These are phyloP conservation scores for Cinnamomum micranthum DNA, from an alignment of 164 flowering plant species.

Conservation along the genomic window DNA sequence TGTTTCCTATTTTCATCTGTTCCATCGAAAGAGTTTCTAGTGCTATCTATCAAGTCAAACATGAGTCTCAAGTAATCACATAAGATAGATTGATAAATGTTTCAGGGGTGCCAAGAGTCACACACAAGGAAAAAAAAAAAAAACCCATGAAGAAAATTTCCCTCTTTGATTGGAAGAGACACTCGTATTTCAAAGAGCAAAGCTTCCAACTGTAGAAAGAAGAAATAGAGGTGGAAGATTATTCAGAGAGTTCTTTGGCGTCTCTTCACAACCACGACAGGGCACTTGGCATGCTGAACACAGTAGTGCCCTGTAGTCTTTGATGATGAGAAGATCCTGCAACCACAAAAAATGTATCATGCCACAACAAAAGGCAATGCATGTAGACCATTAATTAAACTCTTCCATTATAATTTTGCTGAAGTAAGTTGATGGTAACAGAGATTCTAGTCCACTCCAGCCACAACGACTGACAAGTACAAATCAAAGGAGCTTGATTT, in stretches of 20 bases:
- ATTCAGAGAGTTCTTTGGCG: neutral
- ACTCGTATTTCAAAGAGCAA: neutral
- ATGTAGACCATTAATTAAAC: neutral
- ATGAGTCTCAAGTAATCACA: too few relatives aligned
- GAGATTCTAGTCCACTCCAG: too few relatives aligned
- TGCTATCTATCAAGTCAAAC: too few relatives aligned
- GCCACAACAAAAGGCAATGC: neutral
- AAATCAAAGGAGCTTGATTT: too few relatives aligned
- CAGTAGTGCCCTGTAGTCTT: slow-evolving; percentile 9
- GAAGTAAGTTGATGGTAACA: too few relatives aligned
- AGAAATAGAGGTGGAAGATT: neutral
- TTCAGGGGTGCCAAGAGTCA: neutral
- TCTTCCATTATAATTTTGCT: too few relatives aligned
- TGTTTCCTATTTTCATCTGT: too few relatives aligned
- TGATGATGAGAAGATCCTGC: slow-evolving; percentile 11
- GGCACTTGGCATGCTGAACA: slow-evolving; percentile 14
- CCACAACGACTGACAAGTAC: too few relatives aligned
- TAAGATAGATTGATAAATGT: neutral
- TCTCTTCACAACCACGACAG: slow-evolving; percentile 16
- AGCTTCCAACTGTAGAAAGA: neutral
- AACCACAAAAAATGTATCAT: neutral
- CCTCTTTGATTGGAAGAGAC: neutral
- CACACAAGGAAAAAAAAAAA: neutral
- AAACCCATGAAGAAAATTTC: neutral
- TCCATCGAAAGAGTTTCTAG: too few relatives aligned